Evolutionary conservation across 2,329 filamentous ascomycete species (phyloP).

Genomic region (Ceratocystiopsis brevicomis): DNA sequence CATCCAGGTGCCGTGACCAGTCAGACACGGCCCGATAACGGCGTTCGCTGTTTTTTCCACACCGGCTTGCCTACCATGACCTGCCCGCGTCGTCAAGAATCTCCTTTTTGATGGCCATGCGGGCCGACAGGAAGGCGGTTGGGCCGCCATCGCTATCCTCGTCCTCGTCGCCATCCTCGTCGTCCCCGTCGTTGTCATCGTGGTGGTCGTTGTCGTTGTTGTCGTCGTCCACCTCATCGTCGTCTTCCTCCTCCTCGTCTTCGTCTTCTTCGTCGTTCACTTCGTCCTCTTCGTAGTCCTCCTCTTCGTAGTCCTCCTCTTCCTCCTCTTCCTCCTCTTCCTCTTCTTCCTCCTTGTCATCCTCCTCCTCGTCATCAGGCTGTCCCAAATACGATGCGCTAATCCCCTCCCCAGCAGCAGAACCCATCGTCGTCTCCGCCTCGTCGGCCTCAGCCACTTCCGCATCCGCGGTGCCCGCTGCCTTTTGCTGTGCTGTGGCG

Average conservation of each 20-base stretch:
- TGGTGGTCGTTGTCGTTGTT: background rate
- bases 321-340: background rate
- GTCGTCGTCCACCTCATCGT: background rate
- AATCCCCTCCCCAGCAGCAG: background rate
- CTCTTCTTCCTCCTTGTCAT: constrained; percentile 1
- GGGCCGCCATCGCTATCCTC: background rate
- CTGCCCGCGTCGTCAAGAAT: constrained; percentile 1
- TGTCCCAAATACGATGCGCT: background rate
- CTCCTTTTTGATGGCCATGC: constrained; percentile 2
- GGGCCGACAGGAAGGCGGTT: too few relatives aligned
- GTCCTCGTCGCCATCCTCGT: constrained; percentile 3
- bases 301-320: constrained; percentile 1
- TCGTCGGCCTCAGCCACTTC: constrained; percentile 1
- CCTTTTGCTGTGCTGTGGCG: background rate
- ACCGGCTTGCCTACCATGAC: too few relatives aligned
- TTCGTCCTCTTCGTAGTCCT: constrained; percentile 5
- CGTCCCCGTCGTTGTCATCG: constrained; percentile 1
- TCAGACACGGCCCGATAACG: too few relatives aligned
- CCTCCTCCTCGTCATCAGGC: constrained; percentile 2
- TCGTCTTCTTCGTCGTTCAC: constrained; percentile 2
- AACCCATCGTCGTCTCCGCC: background rate
- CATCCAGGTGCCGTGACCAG: too few relatives aligned
- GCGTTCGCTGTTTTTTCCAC: too few relatives aligned
- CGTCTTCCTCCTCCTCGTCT: constrained; percentile 1
- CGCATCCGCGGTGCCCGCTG: background rate